Evolutionary conservation across 306 rosid genomes (phyloP).

Genomic region (Urtica urens): DNA sequence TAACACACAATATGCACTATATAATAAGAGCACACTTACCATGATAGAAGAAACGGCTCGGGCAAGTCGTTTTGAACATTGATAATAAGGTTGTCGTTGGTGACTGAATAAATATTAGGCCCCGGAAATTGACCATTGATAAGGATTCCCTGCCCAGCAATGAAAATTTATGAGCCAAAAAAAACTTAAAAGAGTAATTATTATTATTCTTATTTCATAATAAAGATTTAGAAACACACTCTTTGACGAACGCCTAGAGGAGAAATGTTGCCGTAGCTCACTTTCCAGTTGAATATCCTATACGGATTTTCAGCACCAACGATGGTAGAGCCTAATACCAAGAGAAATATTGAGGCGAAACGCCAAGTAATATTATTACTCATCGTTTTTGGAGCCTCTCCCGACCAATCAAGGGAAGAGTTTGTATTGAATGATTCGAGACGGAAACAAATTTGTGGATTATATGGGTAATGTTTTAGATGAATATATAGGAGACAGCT

Average conservation of each 20-base stretch:
- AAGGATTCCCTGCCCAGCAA: slow-evolving; percentile 73
- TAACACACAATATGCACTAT: too few species aligned
- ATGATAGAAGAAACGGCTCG: slow-evolving; percentile 70
- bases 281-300: slow-evolving; percentile 58
- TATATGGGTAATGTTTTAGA: background rate
- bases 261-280: slow-evolving; percentile 63
- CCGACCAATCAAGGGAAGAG: background rate
- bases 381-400: background rate
- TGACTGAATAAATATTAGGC: slow-evolving; percentile 53
- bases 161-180: background rate
- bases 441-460: background rate
- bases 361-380: background rate
- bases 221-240: slow-evolving; percentile 18
- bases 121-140: slow-evolving; percentile 81
- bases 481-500: background rate
- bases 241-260: slow-evolving; percentile 60
- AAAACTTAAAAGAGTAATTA: background rate
- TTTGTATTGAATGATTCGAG: background rate
- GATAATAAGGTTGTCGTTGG: slow-evolving; percentile 70
- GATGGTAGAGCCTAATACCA: slow-evolving; percentile 1
- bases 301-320: slow-evolving; percentile 48
- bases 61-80: slow-evolving; percentile 61
- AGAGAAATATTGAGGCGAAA: slow-evolving; percentile 8
- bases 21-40: slow-evolving; percentile 25
- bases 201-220: background rate